Base-by-base conservation (phyloP, 1,284 basidiomycete species). In the Crocinoboletus sp. region DNA sequence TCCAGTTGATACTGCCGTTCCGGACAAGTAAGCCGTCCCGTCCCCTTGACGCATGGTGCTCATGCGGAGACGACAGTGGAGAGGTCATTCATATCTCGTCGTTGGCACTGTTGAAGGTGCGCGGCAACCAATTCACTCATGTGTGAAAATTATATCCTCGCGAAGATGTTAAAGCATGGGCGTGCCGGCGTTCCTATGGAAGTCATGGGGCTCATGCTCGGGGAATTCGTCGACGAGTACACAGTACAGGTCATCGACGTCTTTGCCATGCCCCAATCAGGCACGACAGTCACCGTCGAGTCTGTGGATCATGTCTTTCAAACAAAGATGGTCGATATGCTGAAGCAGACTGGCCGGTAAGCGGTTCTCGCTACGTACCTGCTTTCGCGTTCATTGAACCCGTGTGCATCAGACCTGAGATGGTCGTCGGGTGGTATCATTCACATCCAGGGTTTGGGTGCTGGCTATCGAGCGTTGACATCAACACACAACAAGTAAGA, bases 371-470 rank as follows among this genome's bases (percentile, higher is more conserved):
- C 32, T 30, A 38, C 22, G 30, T 29, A 20, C 13, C 1, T 43
- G 41, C 20, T 19, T 22, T 36, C n/a, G 37, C 34, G 32, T 50
- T 35, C 17, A 27, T 27, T 34, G 42, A 58, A 28, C 15, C 1
- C 10, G 22, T 13, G 34, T 27, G 28, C 38, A 44, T 22, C 60
- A 94, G 94, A 57, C 92, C 95, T 38, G 96, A 99, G 72, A 94
- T 89, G 83, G 96, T 99, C 9, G 96, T 99, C 0, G 96, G 96
- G 7, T 99, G 96, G 96, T 99, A 99, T 66, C 96, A 99, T 69
- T 99, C 96, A 38, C 96, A 99, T 73, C 96, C 96, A 43, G 96
- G 96, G 23, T 99, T 99, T 66, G 96, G 96, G 5, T 99, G 96
- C 69, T 99, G 96, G 96, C 73, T 99, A 30, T 96, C 93, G 39